phyloP scores from a whole-genome alignment of 495 filamentous ascomycete species.

The Neurospora sp. region DNA sequence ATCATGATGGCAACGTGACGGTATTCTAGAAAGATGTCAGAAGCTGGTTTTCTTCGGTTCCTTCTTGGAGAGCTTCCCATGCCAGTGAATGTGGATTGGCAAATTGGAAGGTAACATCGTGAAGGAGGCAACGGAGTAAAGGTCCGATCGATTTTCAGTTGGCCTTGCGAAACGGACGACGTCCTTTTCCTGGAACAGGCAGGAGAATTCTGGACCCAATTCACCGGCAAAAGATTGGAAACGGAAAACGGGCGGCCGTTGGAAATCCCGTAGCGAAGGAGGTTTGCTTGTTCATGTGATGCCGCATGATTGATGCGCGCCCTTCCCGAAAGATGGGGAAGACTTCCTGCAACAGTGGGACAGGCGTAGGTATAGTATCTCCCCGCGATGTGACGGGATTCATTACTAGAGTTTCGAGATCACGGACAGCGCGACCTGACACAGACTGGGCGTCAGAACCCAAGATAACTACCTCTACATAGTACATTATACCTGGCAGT shows the following conservation, averaged over 20 bases:
- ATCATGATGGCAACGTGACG: neutral
- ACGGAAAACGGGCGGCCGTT: neutral
- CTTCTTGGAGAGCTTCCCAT: neutral
- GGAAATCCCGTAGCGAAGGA: neutral
- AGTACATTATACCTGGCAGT: neutral
- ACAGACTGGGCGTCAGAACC: neutral
- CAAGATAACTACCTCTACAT: neutral
- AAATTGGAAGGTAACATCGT: neutral
- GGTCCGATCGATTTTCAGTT: neutral
- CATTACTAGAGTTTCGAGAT: neutral
- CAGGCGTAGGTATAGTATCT: neutral
- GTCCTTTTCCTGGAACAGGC: neutral
- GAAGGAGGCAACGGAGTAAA: neutral
- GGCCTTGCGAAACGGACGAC: neutral
- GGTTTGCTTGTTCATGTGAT: neutral
- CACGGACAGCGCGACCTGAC: neutral
- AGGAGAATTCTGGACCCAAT: neutral
- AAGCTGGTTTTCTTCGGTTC: neutral
- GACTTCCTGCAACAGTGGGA: neutral
- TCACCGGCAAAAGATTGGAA: neutral
- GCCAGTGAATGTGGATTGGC: neutral
- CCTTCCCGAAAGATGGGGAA: neutral
- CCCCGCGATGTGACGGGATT: neutral
- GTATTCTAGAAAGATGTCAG: neutral
- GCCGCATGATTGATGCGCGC: neutral